A percentile compares a stretch with the other conserved stretches of the same genome.
Evolutionary conservation across 2,329 filamentous ascomycete species (phyloP).

Genomic region (Pseudocercospora musae): DNA sequence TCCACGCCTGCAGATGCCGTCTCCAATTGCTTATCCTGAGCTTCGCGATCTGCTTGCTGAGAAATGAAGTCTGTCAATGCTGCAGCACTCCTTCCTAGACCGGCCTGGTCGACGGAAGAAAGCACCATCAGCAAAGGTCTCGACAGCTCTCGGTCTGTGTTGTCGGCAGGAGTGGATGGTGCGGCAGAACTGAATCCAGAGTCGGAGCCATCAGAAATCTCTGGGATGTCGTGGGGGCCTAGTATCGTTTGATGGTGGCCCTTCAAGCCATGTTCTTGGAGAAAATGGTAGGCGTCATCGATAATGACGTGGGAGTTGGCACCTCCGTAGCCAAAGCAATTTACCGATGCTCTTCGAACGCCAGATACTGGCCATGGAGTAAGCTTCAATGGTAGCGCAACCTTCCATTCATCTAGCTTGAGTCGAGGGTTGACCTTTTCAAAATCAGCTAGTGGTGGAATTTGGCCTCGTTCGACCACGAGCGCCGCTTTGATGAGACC

Average conservation of each 20-base stretch:
- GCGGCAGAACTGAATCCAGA: background rate
- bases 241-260: constrained; percentile 9
- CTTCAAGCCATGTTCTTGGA: constrained; percentile 4
- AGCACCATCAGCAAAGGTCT: background rate
- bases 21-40: background rate
- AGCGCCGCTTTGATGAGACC: constrained; percentile 29
- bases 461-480: constrained; percentile 26
- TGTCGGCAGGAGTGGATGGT: background rate
- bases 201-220: background rate
- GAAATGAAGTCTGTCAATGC: background rate
- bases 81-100: background rate
- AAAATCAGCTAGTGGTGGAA: constrained; percentile 28
- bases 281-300: constrained; percentile 21
- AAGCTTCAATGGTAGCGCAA: constrained; percentile 18
- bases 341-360: constrained; percentile 18
- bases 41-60: background rate
- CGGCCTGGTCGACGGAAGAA: background rate
- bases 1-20: background rate
- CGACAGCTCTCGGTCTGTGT: background rate
- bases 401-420: constrained; percentile 16
- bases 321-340: constrained; percentile 30
- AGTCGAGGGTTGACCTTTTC: constrained; percentile 30
- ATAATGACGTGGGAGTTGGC: constrained; percentile 31
- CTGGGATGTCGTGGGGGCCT: background rate
- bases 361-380: constrained; percentile 32